A percentile compares a stretch with the other conserved stretches of the same genome.
Conservation (phyloP, 2,329 filamentous ascomycete species). For the Fusarium chuoi region DNA sequence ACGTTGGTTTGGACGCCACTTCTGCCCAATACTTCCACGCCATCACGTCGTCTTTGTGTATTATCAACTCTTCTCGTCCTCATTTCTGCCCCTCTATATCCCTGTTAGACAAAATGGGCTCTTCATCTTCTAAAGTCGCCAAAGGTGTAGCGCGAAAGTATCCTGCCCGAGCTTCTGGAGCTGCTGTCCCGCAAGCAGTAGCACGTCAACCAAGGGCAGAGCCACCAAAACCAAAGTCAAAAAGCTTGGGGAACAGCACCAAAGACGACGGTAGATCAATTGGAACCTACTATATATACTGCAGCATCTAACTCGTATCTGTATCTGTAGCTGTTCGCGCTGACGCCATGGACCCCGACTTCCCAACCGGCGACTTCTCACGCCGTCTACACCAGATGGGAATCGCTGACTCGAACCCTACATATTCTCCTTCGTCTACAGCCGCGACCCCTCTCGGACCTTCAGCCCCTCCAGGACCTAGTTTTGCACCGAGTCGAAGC, state of each 20-base stretch:
- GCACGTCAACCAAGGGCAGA: constrained; percentile 29
- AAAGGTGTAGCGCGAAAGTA: constrained; percentile 56
- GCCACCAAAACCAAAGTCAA: constrained; percentile 16
- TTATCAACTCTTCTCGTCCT: neutral
- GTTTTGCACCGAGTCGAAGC: constrained; percentile 46
- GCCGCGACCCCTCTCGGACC: constrained; percentile 43
- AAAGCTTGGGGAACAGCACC: constrained; percentile 16
- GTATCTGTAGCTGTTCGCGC: constrained; percentile 50
- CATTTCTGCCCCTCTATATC: neutral
- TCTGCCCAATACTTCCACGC: neutral
- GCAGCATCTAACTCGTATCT: constrained; percentile 15
- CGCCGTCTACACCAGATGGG: constrained; percentile 65
- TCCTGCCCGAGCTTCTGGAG: constrained; percentile 51
- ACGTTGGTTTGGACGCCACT: constrained; percentile 1
- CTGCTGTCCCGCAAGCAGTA: constrained; percentile 33
- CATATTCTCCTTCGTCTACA: constrained; percentile 63
- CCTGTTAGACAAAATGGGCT: constrained; percentile 51
- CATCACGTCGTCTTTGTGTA: neutral
- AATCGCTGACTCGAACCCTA: constrained; percentile 64
- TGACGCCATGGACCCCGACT: constrained; percentile 56
- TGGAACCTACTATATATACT: neutral
- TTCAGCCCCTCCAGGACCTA: constrained; percentile 38
- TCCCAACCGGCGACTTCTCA: constrained; percentile 57
- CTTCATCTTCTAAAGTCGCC: constrained; percentile 58
- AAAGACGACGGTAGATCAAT: constrained; percentile 37